phyloP scores from a whole-genome alignment of 2,329 filamentous ascomycete species.

The Beauveria varroae region DNA sequence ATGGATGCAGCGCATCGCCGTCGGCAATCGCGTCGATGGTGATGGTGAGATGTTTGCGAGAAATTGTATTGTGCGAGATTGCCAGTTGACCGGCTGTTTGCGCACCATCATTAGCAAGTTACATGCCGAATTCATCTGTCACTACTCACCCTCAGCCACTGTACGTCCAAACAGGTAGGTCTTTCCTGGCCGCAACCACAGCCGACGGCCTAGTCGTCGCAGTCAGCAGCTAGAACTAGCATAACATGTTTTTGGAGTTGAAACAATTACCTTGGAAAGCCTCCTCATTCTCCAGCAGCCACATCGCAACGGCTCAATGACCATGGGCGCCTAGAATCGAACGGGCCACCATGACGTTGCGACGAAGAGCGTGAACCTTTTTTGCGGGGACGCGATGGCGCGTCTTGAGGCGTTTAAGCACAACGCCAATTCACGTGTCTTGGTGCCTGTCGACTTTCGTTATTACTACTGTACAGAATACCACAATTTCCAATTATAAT shows the following conservation, averaged over 20 bases:
- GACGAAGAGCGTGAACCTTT: constrained; percentile 6
- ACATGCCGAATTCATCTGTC: no score
- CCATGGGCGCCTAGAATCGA: not conserved
- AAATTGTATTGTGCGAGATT: constrained; percentile 76
- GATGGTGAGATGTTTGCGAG: constrained; percentile 79
- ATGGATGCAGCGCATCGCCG: constrained; percentile 58
- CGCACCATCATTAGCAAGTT: not conserved
- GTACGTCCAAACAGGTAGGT: constrained; percentile 81
- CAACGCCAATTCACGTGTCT: constrained; percentile 18
- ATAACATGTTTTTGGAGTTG: not conserved
- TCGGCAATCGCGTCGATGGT: constrained; percentile 57
- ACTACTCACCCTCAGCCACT: constrained; percentile 49
- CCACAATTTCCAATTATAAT: not conserved
- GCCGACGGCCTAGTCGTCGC: constrained; percentile 34
- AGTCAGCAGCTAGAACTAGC: not conserved
- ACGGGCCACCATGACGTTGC: constrained; percentile 2
- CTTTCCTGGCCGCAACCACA: constrained; percentile 83
- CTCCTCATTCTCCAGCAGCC: constrained; percentile 55
- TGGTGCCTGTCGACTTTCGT: not conserved
- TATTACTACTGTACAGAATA: not conserved
- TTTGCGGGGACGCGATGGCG: constrained; percentile 10
- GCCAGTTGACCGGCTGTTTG: constrained; percentile 54
- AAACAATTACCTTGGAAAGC: constrained; percentile 38
- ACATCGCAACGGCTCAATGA: constrained; percentile 39
- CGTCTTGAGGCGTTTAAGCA: constrained; percentile 8